Evolutionary conservation across 2,329 filamentous ascomycete species (phyloP).

Genomic region (Aureobasidium sp.): DNA sequence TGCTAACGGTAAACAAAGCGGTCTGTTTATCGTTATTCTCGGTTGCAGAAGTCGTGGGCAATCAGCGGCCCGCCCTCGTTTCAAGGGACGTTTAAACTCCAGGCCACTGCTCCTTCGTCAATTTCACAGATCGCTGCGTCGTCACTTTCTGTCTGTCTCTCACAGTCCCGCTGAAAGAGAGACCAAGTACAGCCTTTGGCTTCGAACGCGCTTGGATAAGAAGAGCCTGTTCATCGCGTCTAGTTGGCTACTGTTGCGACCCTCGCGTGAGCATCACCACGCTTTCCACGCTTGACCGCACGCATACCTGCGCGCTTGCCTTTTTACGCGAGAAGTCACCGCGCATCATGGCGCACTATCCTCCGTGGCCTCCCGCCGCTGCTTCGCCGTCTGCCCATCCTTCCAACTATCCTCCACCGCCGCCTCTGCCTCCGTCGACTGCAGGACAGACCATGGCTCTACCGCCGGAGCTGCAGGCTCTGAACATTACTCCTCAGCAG

Average conservation of each 20-base stretch:
- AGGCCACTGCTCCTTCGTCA: neutral
- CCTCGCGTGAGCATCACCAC: neutral
- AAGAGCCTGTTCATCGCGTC: neutral
- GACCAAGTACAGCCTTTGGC: neutral
- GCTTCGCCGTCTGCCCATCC: neutral
- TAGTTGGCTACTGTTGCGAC: neutral
- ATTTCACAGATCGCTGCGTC: neutral
- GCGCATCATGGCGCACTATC: neutral
- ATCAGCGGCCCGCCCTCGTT: neutral
- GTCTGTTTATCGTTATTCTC: slow-evolving; percentile 8
- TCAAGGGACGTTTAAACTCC: neutral
- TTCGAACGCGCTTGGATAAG: neutral
- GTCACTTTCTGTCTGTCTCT: neutral
- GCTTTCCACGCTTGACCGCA: neutral
- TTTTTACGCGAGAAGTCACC: neutral
- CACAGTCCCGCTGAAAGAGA: no score
- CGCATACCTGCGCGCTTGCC: no score
- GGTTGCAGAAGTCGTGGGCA: neutral
- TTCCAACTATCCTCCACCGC: slow-evolving; percentile 2
- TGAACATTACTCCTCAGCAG: slow-evolving; percentile 14
- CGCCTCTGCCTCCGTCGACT: neutral
- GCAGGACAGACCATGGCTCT: slow-evolving; percentile 1
- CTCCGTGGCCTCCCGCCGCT: slow-evolving; percentile 6
- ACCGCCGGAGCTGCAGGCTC: slow-evolving; percentile 11
- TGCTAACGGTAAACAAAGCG: neutral